Base-by-base conservation (phyloP, 441 rosid genomes). In the Populus trichocarpa region DNA sequence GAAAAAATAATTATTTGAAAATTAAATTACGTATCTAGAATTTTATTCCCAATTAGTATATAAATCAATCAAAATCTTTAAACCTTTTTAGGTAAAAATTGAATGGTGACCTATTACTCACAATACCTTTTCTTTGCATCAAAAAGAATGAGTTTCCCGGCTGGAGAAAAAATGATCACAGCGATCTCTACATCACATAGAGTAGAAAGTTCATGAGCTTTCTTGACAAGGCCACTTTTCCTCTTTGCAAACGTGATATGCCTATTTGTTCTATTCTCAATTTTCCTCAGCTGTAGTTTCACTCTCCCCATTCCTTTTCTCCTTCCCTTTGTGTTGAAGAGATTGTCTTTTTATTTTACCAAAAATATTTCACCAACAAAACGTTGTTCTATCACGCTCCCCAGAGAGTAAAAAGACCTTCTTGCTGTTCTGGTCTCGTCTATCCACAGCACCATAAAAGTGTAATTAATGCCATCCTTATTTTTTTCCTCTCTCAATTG, bases 161-260 rank as follows among this genome's bases (percentile, higher is more conserved):
- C 75, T 22, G 90, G 91, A 69, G 90, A 86, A 64, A 84, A 89
- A 6, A 88, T 12, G 26, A 86, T 13, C 14, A 89, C 86, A 84
- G 78, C 83, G 73, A 87, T 36, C 14, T 76, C 86, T 12, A 85
- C 59, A 78, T 87, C 84, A 75, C 92, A 89, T 5, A 87, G 83
- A 71, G 77, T 42, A 14, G 65, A 82, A 30, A 89, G 83, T 70
- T 86, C 91, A 78, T 85, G 84, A 75, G 91, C 88, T 84, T 89
- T 89, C 80, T 89, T 88, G 5, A 85, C 33, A 38, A 89, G 65
- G 64, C 90, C 90, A 71, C 16, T 71, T 82, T 88, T 89, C 50
- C 90, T 85, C 78, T 86, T 88, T 73, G 86, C 81, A 78, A 85
- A 89, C 30, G 86, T 77, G 57, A 90, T 81, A 57, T 84, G 83